Base-by-base conservation (phyloP, 2,329 filamentous ascomycete genomes). In the Metarhizium guizhouense region DNA sequence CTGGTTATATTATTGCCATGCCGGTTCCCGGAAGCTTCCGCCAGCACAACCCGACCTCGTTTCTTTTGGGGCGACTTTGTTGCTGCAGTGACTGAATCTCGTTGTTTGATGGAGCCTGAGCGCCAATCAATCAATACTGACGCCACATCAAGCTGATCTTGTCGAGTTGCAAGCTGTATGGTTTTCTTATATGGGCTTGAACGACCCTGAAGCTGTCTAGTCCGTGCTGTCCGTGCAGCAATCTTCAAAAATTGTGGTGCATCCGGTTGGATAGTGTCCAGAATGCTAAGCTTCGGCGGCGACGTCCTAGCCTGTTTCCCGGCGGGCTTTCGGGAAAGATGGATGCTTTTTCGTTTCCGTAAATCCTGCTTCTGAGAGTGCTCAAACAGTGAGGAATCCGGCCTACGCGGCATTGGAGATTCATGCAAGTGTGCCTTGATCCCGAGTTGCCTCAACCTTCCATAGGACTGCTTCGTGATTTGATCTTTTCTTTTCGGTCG, bases 161-260 rank as follows among this genome's bases (percentile, higher is more conserved):
- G 71, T n/a, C 81, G 76, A 34, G 75, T 83, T 25, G 80, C 81
- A n/a, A 87, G 70, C 55, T 77, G 75, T 57, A 87, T 83, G n/a
- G 71, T 66, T 63, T 86, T 87, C 47, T 64, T 72, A 0, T 69
- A 70, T 1, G 81, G 82, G 54, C 76, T 84, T 6, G 78, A 74
- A 63, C 79, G 78, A 16, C 83, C 83, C 59, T 77, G 71, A 13
- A 75, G 73, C 30, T 59, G 63, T 38, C 74, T 75, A 53, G 67
- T 72, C 54, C 70, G 77, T 4, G 76, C 82, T 53, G 80, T 74
- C 16, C 84, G 80, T 47, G 81, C 82, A 52, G 84, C 84, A 62
- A 87, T 76, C 57, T 76, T 82, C 38, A 87, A 68, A 59, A 86
- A 86, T 2, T 65, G 68, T 1, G 84, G 84, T 0, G 81, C 79